phyloP scores from a whole-genome alignment of 2,329 filamentous ascomycete genomes.

The Ophiostoma himal-ulmi region DNA sequence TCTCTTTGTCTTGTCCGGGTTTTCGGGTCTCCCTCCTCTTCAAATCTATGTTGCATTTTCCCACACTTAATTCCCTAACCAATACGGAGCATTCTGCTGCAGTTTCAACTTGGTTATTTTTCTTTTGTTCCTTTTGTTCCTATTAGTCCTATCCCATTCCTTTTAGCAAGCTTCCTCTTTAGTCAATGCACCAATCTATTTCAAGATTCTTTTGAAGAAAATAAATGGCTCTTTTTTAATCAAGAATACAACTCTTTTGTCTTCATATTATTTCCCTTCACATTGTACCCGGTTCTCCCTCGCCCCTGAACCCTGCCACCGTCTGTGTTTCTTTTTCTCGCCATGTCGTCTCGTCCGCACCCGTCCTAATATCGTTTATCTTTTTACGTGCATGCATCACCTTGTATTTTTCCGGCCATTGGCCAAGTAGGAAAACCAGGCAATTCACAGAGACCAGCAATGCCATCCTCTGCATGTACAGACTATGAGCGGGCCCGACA shows the following conservation, averaged over 20 bases:
- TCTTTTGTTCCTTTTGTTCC: neutral
- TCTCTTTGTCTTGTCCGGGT: neutral
- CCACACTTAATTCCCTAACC: neutral
- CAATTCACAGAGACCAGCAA: neutral
- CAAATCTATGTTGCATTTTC: slow-evolving; percentile 1
- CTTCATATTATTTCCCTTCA: neutral
- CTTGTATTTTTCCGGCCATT: neutral
- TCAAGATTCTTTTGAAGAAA: neutral
- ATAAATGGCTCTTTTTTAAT: neutral
- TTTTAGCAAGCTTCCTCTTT: neutral
- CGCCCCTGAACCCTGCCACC: slow-evolving; percentile 21
- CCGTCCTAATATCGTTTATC: neutral
- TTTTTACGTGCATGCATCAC: neutral
- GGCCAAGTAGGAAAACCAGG: neutral
- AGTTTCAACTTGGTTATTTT: slow-evolving; percentile 5
- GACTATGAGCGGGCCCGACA: neutral
- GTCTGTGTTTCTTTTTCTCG: slow-evolving; percentile 19
- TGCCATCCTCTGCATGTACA: neutral
- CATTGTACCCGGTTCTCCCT: slow-evolving; percentile 4
- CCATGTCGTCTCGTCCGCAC: neutral
- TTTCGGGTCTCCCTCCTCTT: neutral
- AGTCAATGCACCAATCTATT: neutral
- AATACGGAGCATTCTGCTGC: slow-evolving; percentile 10
- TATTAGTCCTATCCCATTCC: neutral
- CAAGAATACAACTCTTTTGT: neutral